Conservation (phyloP, 2,329 filamentous ascomycete genomes). For the Beauveria sp. region DNA sequence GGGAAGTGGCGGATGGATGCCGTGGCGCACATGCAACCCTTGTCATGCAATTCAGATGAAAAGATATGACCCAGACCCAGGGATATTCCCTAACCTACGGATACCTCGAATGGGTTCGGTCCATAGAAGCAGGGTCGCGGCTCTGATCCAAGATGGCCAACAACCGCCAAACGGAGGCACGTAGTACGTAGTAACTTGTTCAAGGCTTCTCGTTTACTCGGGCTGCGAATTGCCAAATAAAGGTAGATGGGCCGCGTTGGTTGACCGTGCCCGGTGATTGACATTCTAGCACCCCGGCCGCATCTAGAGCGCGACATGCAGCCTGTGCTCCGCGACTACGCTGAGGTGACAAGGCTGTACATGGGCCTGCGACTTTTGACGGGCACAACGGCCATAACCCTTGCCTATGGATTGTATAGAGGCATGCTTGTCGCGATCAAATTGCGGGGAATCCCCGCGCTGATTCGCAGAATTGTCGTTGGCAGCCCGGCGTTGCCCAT, state of each 20-base stretch:
- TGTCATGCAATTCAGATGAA: not conserved
- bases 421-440: not conserved
- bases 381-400: not conserved
- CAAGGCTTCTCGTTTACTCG: too few species aligned
- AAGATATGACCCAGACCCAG: not conserved
- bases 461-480: not conserved
- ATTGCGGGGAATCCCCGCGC: not conserved
- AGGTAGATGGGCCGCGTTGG: not conserved
- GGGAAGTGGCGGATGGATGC: not conserved
- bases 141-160: too few species aligned
- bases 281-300: not conserved
- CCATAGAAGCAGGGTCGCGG: not conserved
- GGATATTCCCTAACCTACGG: too few species aligned
- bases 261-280: not conserved
- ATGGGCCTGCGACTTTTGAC: not conserved
- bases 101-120: too few species aligned
- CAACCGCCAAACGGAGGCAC: too few species aligned
- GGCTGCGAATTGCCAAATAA: not conserved
- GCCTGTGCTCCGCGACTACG: not conserved
- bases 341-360: not conserved
- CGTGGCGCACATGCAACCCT: not conserved
- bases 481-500: not conserved
- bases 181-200: too few species aligned
- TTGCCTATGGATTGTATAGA: not conserved
- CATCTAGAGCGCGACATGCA: not conserved